Evolutionary conservation across 768 basidiomycete genomes (phyloP), one percentile per base, ranked within the genome.

Genomic region (Cubamyces lactineus): DNA sequence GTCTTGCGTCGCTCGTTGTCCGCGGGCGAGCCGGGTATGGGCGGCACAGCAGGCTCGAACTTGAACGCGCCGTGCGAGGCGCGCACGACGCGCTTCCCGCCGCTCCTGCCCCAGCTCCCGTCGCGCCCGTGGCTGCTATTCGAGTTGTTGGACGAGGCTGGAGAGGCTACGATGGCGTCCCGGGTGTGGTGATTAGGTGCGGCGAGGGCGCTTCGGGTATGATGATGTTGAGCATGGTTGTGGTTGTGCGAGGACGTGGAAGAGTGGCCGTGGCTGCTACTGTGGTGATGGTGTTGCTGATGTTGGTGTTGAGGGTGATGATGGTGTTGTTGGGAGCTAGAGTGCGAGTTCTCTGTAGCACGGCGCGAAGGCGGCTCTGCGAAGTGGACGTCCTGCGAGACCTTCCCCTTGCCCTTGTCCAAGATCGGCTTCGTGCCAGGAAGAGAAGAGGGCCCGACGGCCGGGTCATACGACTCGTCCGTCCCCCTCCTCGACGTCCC

Each of bases 1-100:
- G 51, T 21, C 28, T 30, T 30, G 21, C 47, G 45, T 38, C 66
- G 68, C 38, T 69, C 67, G 45, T 69, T 66, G 39, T 62, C 55
- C 7, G 71, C 70, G 15, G 71, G 71, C 2, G 71, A 72, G 13
- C 70, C 70, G 16, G 70, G 70, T 16, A 71, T 71, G 2, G 84
- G 79, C 17, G 86, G 82, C 2, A 86, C 84, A 0, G 87, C 80
- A 19, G 86, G 85, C 66, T 91, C 89, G 66, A 91, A 91, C 5
- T 82, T 74, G 67, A 91, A 90, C 28, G 81, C 76, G 9, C 83
- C 84, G 70, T 88, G 88, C 0, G 84, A 80, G 5, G 75, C 71
- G 26, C 79, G 66, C 6, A 40, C 64, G 46, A 65, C 45, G 67
- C 71, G 73, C 64, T 76, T 79, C 46, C 82, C 80, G 24, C 80